These are phyloP conservation scores for Whalleya microplaca DNA, from an alignment of 2,329 filamentous ascomycete genomes.

Conservation along the genomic window DNA sequence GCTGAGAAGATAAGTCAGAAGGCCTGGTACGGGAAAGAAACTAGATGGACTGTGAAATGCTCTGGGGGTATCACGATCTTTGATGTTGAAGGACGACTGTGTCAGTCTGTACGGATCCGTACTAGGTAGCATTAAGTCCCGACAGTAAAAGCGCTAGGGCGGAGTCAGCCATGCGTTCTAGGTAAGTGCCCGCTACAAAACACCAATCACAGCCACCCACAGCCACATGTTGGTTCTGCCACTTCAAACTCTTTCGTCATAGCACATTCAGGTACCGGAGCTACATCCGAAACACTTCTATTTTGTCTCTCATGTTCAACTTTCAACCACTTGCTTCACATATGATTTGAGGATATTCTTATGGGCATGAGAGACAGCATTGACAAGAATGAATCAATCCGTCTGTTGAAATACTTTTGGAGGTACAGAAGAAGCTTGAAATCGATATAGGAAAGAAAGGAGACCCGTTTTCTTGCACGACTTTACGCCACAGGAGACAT, in stretches of 20 bases:
- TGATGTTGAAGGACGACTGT: background rate
- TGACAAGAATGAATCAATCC: background rate
- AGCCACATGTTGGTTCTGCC: background rate
- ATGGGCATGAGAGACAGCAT: background rate
- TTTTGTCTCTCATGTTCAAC: background rate
- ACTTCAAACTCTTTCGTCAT: background rate
- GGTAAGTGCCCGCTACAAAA: background rate
- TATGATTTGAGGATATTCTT: no score
- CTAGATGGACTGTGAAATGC: background rate
- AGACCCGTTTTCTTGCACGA: background rate
- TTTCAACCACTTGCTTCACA: background rate
- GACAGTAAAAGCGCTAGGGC: no score
- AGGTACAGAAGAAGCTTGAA: slow-evolving; percentile 2
- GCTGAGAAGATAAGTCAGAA: background rate
- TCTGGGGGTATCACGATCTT: background rate
- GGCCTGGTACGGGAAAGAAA: background rate
- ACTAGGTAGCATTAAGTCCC: no score
- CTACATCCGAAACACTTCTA: background rate
- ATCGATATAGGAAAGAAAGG: background rate
- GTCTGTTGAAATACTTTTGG: background rate
- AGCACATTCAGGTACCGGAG: background rate
- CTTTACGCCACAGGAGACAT: background rate
- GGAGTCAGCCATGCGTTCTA: no score
- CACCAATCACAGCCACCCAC: background rate
- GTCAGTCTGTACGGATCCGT: no score